These are phyloP conservation scores for Dactylellina sp. DNA, from an alignment of 2,329 filamentous ascomycete species.

Conservation along the genomic window DNA sequence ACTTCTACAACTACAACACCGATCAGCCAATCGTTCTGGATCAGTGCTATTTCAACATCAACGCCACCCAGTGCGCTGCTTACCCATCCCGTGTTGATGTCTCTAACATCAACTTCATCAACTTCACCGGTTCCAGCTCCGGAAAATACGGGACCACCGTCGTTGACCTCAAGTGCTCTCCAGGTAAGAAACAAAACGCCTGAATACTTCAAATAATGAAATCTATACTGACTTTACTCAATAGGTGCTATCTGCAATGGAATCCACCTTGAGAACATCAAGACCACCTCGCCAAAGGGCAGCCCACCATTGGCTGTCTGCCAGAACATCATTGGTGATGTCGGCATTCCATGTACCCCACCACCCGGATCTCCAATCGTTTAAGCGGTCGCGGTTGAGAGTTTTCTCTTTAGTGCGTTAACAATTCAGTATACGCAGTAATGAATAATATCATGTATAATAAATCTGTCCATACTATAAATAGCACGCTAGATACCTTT, in stretches of 20 bases:
- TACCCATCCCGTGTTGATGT: constrained; percentile 72
- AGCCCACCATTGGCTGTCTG: constrained; percentile 60
- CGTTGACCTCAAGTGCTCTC: constrained; percentile 70
- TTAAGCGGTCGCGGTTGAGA: constrained; percentile 2
- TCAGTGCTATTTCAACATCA: constrained; percentile 73
- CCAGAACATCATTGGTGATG: constrained; percentile 68
- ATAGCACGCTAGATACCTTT: background rate
- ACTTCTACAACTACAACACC: constrained; percentile 71
- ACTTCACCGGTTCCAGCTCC: constrained; percentile 70
- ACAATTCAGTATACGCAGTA: background rate
- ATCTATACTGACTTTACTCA: constrained; percentile 2
- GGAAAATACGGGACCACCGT: constrained; percentile 70
- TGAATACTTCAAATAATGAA: background rate
- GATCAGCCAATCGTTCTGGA: constrained; percentile 72
- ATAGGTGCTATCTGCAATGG: constrained; percentile 68
- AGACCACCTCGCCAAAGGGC: constrained; percentile 68
- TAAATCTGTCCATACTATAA: constrained; percentile 4
- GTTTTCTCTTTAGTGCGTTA: background rate
- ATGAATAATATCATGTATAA: constrained; percentile 40
- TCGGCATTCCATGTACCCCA: constrained; percentile 52
- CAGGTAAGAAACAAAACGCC: constrained; percentile 62
- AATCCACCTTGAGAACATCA: constrained; percentile 70
- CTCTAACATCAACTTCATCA: constrained; percentile 71
- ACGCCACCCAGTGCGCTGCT: constrained; percentile 67
- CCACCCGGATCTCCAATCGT: constrained; percentile 30